These are phyloP conservation scores for peach (Prunus persica) DNA, from an alignment of 306 rosid species.

Conservation along the genomic window Prunus_persica_NCBIv2 NC_034015.1:5249001-5249500, in stretches of 20 bases:
- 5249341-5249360: neutral
- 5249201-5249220: neutral
- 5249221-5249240: neutral
- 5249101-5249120: neutral
- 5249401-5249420: neutral
- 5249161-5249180: neutral
- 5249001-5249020: neutral
- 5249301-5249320: neutral
- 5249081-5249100: neutral
- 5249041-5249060: neutral
- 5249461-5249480: neutral
- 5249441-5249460: neutral
- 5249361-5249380: neutral
- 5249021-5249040: neutral
- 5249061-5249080: neutral
- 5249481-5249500: neutral
- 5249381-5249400: constrained; percentile 1
- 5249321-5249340: neutral
- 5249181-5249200: neutral
- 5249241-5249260: neutral
- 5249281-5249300: neutral
- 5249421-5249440: neutral
- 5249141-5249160: neutral
- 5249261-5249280: neutral
- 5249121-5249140: neutral